Conservation (phyloP, 2,329 filamentous ascomycete species). For the Alternaria longipes region DNA sequence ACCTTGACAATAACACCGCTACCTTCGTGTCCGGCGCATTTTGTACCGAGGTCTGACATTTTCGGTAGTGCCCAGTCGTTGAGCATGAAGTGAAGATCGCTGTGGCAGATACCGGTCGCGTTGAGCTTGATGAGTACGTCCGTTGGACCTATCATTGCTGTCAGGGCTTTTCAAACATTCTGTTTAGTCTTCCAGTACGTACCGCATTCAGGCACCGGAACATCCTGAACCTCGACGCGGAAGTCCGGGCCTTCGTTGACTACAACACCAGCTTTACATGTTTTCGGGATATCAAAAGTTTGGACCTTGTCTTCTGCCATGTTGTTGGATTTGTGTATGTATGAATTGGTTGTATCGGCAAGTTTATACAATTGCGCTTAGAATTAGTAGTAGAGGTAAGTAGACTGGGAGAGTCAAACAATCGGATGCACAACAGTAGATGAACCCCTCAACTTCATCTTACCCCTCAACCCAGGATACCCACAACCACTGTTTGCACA, state of each 20-base stretch:
- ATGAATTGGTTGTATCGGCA: background rate
- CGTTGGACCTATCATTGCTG: conserved; percentile 54
- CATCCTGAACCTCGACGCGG: conserved; percentile 56
- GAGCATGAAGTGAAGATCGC: conserved; percentile 67
- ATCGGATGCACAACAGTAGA: background rate
- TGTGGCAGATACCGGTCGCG: conserved; percentile 66
- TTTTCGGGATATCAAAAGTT: conserved; percentile 57
- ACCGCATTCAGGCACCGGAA: conserved; percentile 60
- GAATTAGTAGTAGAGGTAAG: background rate
- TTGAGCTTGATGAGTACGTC: conserved; percentile 67
- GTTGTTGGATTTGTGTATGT: conserved; percentile 3
- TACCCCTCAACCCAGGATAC: background rate
- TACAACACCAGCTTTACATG: conserved; percentile 63
- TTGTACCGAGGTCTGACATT: conserved; percentile 53
- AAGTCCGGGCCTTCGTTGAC: conserved; percentile 63
- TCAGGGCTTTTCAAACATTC: conserved; percentile 6
- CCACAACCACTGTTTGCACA: background rate
- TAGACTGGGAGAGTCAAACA: background rate
- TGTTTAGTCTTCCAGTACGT: conserved; percentile 8
- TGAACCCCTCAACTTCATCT: conserved; percentile 12
- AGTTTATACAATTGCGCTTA: background rate
- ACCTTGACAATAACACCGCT: conserved; percentile 67
- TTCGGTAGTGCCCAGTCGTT: conserved; percentile 59
- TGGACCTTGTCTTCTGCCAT: conserved; percentile 40
- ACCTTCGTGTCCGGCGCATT: conserved; percentile 65